phyloP scores from a whole-genome alignment of 78 protist species.

The Diacronema lutheri region DNA sequence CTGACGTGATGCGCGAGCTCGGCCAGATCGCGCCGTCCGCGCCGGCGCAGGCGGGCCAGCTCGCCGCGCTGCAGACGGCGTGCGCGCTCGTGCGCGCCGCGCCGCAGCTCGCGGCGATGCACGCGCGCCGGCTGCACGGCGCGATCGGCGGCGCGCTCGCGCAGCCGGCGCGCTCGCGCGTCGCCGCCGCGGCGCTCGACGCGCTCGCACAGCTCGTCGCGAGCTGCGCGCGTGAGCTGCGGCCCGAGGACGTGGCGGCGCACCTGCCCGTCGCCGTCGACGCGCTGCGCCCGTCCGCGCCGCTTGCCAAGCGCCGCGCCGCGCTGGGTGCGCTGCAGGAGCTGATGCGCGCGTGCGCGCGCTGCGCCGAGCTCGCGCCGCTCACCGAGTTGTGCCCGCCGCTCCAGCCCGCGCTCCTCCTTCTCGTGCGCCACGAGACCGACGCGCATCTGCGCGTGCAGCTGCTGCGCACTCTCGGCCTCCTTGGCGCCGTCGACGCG shows the following conservation, averaged over 20 bases:
- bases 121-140: background rate
- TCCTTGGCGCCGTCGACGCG: slow-evolving; percentile 97
- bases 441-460: slow-evolving; percentile 21
- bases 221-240: background rate
- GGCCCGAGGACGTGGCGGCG: background rate
- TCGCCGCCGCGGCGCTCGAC: background rate
- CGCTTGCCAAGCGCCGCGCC: background rate
- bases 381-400: slow-evolving; percentile 54
- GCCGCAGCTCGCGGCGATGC: background rate
- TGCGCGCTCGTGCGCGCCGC: background rate
- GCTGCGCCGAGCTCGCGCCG: slow-evolving; percentile 30
- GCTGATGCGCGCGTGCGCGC: slow-evolving; percentile 60
- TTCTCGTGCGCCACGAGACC: slow-evolving; percentile 29
- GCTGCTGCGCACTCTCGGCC: slow-evolving; percentile 81
- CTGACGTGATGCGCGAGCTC: background rate
- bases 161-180: slow-evolving; percentile 48
- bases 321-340: background rate
- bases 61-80: too few relatives aligned
- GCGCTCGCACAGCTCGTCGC: background rate
- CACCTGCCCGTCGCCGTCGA: background rate
- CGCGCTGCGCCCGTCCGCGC: background rate
- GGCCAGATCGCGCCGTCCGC: background rate
- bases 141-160: slow-evolving; percentile 78
- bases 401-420: slow-evolving; percentile 61
- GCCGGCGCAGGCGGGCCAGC: background rate